These are phyloP conservation scores for Oryza punctata DNA, from an alignment of 176 grass and related monocot genomes.

Conservation along the genomic window DNA sequence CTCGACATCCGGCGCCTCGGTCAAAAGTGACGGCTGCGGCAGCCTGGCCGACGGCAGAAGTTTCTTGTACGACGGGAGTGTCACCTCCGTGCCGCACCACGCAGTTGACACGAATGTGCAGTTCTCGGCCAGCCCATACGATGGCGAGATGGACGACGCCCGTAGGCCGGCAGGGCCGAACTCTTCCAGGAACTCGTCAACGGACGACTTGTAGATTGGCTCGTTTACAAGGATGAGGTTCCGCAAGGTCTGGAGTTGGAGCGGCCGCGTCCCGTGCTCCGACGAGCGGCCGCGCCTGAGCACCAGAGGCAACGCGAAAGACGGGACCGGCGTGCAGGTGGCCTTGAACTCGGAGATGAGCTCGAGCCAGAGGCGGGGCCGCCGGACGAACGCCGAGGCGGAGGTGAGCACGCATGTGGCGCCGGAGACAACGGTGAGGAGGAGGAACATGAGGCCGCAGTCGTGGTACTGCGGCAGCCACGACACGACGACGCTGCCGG, in stretches of 20 bases:
- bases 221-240: conserved; percentile 62
- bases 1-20: conserved; percentile 18
- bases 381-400: conserved; percentile 38
- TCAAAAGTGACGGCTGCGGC: not conserved
- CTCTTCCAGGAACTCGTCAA: conserved; percentile 46
- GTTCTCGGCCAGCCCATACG: conserved; percentile 60
- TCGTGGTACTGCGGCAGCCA: conserved; percentile 68
- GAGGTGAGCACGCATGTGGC: conserved; percentile 59
- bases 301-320: conserved; percentile 49
- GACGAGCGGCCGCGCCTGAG: conserved; percentile 21
- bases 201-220: conserved; percentile 40
- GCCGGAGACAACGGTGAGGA: conserved; percentile 52
- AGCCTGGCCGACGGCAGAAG: conserved; percentile 51
- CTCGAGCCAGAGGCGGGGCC: conserved; percentile 60
- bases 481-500: conserved; percentile 47
- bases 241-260: conserved; percentile 41
- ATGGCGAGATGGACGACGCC: conserved; percentile 47
- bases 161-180: conserved; percentile 34
- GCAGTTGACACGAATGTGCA: conserved; percentile 63
- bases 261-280: conserved; percentile 9
- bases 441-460: conserved; percentile 69
- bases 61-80: conserved; percentile 43
- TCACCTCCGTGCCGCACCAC: conserved; percentile 26
- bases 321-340: conserved; percentile 57
- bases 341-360: conserved; percentile 51